Evolutionary conservation across 768 basidiomycete genomes (phyloP).

Genomic region (Sporobolomyces pararoseus): DNA sequence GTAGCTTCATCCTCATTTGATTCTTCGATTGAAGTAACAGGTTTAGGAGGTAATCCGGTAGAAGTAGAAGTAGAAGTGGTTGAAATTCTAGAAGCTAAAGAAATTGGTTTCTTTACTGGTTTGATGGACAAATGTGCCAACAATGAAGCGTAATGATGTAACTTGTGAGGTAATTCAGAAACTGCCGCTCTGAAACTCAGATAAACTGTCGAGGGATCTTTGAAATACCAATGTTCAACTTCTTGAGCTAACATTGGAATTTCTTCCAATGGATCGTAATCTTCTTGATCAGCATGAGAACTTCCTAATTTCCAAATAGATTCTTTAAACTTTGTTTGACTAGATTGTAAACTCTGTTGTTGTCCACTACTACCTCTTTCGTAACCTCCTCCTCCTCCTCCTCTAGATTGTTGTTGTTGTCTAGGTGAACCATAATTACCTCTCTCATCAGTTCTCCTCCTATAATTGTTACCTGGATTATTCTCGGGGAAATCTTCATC

Average conservation of each 20-base stretch:
- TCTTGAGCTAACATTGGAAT: conserved; percentile 47
- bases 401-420: neutral
- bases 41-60: neutral
- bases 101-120: neutral
- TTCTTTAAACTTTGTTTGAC: conserved; percentile 46
- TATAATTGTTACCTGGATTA: conserved; percentile 37
- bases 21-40: neutral
- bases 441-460: conserved; percentile 9
- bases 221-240: conserved; percentile 47
- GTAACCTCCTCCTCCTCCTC: neutral
- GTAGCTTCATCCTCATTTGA: conserved; percentile 46
- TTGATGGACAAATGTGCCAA: conserved; percentile 58
- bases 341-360: conserved; percentile 40
- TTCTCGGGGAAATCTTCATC: conserved; percentile 35
- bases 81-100: conserved; percentile 20
- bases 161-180: conserved; percentile 90
- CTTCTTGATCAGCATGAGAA: conserved; percentile 45
- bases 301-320: conserved; percentile 48
- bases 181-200: conserved; percentile 50
- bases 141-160: conserved; percentile 78
- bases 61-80: neutral
- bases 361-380: conserved; percentile 2
- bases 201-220: conserved; percentile 47
- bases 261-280: conserved; percentile 50
- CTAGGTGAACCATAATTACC: conserved; percentile 39